These are phyloP conservation scores for Cucurbita pepo DNA, from an alignment of 306 rosid genomes.

Conservation along the genomic window DNA sequence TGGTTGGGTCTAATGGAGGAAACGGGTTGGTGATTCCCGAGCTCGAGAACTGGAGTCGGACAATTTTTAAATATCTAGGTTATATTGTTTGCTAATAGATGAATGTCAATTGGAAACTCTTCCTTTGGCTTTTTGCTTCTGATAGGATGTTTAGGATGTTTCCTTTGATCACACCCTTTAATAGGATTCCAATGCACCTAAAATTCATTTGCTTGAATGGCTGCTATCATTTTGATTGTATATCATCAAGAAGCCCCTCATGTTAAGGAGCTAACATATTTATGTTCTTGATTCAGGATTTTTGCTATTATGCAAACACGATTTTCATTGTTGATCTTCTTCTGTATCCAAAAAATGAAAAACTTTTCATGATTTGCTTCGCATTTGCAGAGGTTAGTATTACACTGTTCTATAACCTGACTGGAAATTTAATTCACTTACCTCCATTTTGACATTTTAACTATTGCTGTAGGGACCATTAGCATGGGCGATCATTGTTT, in stretches of 20 bases:
- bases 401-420: background rate
- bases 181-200: background rate
- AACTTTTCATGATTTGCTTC: constrained; percentile 88
- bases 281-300: constrained; percentile 43
- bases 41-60: background rate
- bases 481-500: constrained; percentile 92
- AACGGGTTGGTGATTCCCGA: too few species aligned
- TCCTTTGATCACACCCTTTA: background rate
- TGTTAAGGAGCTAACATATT: constrained; percentile 11
- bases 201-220: background rate
- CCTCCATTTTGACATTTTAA: constrained; percentile 13
- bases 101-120: background rate
- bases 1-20: background rate
- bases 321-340: constrained; percentile 77
- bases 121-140: background rate
- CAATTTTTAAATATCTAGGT: background rate
- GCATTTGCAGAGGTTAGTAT: constrained; percentile 86
- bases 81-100: background rate
- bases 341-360: constrained; percentile 58
- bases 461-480: constrained; percentile 67
- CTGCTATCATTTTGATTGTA: background rate
- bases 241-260: background rate
- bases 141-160: background rate
- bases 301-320: constrained; percentile 89
- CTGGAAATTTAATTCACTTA: background rate